Base-by-base conservation (phyloP, 768 basidiomycete genomes). In the Hericium alpestre region DNA sequence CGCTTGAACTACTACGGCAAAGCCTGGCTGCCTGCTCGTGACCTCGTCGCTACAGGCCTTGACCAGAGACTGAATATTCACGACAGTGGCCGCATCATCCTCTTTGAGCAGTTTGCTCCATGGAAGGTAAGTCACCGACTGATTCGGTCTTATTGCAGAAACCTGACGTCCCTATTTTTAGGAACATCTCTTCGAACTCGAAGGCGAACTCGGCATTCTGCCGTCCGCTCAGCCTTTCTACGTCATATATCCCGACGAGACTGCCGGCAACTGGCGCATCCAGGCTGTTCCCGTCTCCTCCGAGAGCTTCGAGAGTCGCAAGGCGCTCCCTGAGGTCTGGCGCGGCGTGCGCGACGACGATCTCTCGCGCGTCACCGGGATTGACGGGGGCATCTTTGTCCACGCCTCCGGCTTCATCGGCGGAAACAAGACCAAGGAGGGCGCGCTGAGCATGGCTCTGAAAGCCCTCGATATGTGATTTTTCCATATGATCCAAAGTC, bases 381-480 rank as follows among this genome's bases (percentile, higher is more conserved):
- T 97, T 58, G 79, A 82, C 0, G 92, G 86, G 1, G 79, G 94
- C 53, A 82, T 96, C 55, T 99, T 99, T 66, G 84, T 94, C 23
- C 96, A 99, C 71, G 92, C 94, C 1, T 88, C 87, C 58, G 96
- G 96, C 8, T 99, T 99, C 70, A 98, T 93, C 65, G 96, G 96
- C 65, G 93, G 93, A 23, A 93, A 94, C 70, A 84, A 87, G 69
- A 93, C 93, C 1, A 89, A 82, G 72, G 90, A 90, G 41, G 95
- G 95, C 22, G 90, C 89, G 1, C 70, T 97, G 64, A 72, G 76
- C 65, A 82, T 97, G 67, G 94, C 93, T 6, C 76, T 75, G 69
- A 72, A 78, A 59, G 87, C 90, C 20, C 70, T 94, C 58, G 63
- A 55, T 11, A 56, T 67, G 53, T 71, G 58, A 66, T 18, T 32